Evolutionary conservation across 2,329 filamentous ascomycete species (phyloP).

Genomic region (Mariannaea elegans): DNA sequence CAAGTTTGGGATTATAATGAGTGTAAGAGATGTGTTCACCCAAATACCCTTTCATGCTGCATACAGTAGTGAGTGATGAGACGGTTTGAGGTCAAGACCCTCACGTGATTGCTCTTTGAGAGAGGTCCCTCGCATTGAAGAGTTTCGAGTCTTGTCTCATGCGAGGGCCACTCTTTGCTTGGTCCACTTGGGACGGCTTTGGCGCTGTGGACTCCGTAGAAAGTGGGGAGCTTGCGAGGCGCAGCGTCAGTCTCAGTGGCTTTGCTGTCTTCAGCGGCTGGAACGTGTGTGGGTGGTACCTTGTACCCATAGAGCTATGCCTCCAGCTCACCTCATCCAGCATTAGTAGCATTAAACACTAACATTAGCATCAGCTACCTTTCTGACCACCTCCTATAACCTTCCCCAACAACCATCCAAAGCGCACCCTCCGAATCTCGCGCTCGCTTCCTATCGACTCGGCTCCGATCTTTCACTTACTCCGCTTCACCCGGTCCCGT

Average conservation of each 20-base stretch:
- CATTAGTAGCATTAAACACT: constrained; percentile 5
- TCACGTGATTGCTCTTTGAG: constrained; percentile 31
- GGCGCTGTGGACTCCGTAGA: not conserved
- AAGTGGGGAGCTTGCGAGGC: constrained; percentile 36
- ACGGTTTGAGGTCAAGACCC: no score
- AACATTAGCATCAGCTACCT: constrained; percentile 24
- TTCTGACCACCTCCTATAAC: constrained; percentile 35
- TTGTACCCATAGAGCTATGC: constrained; percentile 10
- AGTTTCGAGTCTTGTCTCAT: constrained; percentile 20
- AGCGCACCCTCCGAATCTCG: constrained; percentile 13
- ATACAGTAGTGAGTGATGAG: not conserved
- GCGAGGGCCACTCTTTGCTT: constrained; percentile 3
- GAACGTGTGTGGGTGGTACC: not conserved
- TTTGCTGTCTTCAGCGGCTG: constrained; percentile 12
- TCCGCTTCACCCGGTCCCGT: constrained; percentile 19
- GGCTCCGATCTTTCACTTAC: not conserved
- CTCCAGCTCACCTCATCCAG: constrained; percentile 9
- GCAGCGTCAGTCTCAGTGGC: constrained; percentile 38
- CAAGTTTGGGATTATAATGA: constrained; percentile 38
- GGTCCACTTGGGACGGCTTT: constrained; percentile 20
- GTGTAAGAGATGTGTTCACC: constrained; percentile 22
- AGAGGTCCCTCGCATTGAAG: no score
- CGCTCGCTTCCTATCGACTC: constrained; percentile 13
- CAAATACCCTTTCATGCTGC: not conserved
- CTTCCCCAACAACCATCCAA: constrained; percentile 30